phyloP scores from a whole-genome alignment of 306 rosid genomes.

The Casuarina equisetifolia region DNA sequence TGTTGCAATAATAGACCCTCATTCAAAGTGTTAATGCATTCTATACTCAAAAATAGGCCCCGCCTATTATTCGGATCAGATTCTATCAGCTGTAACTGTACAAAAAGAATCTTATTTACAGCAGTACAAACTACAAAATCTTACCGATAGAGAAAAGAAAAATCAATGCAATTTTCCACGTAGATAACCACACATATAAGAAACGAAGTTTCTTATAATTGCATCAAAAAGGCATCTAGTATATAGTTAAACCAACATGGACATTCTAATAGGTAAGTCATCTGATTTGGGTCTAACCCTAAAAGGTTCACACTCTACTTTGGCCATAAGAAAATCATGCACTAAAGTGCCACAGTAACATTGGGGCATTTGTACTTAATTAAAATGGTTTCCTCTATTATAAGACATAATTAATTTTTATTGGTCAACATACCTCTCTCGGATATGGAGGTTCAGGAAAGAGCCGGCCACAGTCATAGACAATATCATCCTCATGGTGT shows the following conservation, averaged over 20 bases:
- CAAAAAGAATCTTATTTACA: conserved; percentile 21
- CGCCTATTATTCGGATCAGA: conserved; percentile 57
- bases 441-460: conserved; percentile 99
- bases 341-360: background rate
- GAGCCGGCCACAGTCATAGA: conserved; percentile 71
- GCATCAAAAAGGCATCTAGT: background rate
- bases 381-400: conserved; percentile 3
- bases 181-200: conserved; percentile 15
- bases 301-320: background rate
- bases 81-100: conserved; percentile 71
- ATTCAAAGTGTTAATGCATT: conserved; percentile 79
- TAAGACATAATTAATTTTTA: conserved; percentile 1
- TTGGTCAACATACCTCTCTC: conserved; percentile 60
- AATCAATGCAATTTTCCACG: background rate
- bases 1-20: conserved; percentile 89
- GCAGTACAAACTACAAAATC: conserved; percentile 7
- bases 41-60: conserved; percentile 62
- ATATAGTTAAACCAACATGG: background rate
- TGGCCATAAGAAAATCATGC: conserved; percentile 6
- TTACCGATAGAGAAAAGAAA: background rate
- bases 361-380: too few species aligned
- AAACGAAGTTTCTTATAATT: conserved; percentile 2
- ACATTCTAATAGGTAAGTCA: background rate
- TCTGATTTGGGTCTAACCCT: background rate
- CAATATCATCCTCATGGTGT: conserved; percentile 79